Conservation (phyloP, 164 flowering plant genomes). For the Tetrastigma voinierianum region DNA sequence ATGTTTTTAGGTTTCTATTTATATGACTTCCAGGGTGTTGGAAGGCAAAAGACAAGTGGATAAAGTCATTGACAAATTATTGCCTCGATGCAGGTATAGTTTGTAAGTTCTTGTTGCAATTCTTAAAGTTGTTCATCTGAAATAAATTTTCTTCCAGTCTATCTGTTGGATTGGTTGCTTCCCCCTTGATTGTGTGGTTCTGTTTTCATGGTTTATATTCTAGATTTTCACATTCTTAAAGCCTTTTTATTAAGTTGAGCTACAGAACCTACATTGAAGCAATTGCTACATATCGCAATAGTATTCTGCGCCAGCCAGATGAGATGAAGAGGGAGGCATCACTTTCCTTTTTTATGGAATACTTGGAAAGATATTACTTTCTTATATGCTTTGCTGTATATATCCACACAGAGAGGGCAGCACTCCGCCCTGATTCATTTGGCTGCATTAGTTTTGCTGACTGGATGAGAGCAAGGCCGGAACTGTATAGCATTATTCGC, state of each 20-base stretch:
- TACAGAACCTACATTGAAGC: slow-evolving; percentile 95
- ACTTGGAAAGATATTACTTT: slow-evolving; percentile 93
- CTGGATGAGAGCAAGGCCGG: slow-evolving; percentile 97
- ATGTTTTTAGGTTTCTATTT: background rate
- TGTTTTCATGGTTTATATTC: background rate
- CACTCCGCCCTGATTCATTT: slow-evolving; percentile 51
- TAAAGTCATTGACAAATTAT: slow-evolving; percentile 93
- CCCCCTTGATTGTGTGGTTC: background rate
- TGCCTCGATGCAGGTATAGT: slow-evolving; percentile 89
- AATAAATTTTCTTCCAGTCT: too few species aligned
- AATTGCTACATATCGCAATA: slow-evolving; percentile 87
- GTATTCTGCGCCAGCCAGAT: slow-evolving; percentile 85
- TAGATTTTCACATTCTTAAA: slow-evolving; percentile 3
- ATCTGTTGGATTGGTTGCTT: too few species aligned
- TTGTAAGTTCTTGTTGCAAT: background rate
- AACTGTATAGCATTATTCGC: slow-evolving; percentile 91
- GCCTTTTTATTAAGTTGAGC: slow-evolving; percentile 11
- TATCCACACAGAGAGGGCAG: slow-evolving; percentile 81
- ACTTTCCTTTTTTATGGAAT: slow-evolving; percentile 93
- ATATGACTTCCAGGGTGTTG: slow-evolving; percentile 72
- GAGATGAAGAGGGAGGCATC: slow-evolving; percentile 95
- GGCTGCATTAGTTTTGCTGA: slow-evolving; percentile 68
- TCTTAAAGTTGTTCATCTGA: background rate
- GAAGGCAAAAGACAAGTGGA: slow-evolving; percentile 98
- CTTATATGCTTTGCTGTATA: slow-evolving; percentile 98